Conservation (phyloP, 179 eudicot genomes). For the Nepenthes alata region DNA sequence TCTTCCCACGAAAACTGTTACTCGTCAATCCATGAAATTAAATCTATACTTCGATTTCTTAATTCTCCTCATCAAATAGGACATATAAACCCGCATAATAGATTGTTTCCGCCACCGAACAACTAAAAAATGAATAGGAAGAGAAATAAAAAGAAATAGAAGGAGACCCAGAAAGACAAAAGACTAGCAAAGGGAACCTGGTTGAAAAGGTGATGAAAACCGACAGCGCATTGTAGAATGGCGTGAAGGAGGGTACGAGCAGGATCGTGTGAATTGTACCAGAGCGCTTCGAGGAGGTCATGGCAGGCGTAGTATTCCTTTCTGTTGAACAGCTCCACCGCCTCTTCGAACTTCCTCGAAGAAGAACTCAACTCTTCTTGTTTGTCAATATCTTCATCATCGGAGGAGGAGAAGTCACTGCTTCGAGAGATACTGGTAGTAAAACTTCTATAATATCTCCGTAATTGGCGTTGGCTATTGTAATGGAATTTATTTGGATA, state of each 20-base stretch:
- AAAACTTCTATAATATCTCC: too few species aligned
- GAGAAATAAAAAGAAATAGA: too few species aligned
- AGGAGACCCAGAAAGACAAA: too few species aligned
- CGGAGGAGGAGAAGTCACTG: conserved; percentile 1
- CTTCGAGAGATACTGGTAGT: neutral
- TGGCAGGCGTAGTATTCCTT: conserved; percentile 76
- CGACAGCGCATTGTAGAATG: conserved; percentile 74
- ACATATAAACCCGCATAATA: too few species aligned
- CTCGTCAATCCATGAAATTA: too few species aligned
- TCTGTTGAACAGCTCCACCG: conserved; percentile 48
- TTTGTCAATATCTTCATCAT: conserved; percentile 16
- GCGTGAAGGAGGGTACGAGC: conserved; percentile 56
- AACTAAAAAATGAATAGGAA: too few species aligned
- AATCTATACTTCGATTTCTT: too few species aligned
- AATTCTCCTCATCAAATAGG: too few species aligned
- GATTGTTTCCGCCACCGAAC: too few species aligned
- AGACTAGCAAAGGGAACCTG: conserved; percentile 23
- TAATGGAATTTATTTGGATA: neutral
- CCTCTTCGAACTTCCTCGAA: conserved; percentile 35
- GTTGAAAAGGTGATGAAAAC: conserved; percentile 84
- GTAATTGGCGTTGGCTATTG: neutral
- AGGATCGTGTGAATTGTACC: conserved; percentile 61
- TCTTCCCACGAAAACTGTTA: too few species aligned
- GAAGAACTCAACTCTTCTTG: neutral
- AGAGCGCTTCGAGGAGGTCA: conserved; percentile 56